Evolutionary conservation across 192 early-diverging fungal species (phyloP), one percentile per base, ranked within the genome.

Genomic region (Phlyctochytrium arcticum): DNA sequence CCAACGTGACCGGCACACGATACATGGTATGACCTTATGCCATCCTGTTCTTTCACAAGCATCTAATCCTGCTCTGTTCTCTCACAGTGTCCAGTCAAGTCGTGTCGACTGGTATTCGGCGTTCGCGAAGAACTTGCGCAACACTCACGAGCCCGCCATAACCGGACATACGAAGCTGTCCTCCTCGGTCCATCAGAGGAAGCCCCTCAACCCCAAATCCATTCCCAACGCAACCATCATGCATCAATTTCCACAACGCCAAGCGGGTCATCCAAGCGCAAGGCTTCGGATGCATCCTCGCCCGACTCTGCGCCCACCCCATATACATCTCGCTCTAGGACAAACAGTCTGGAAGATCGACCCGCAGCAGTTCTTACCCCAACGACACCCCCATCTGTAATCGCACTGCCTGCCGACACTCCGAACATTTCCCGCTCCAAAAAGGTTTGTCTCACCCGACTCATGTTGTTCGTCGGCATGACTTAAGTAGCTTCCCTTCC

Each of bases 61-160:
- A n/a, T n/a, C n/a, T n/a, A n/a, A n/a, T n/a, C n/a, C n/a, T n/a
- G n/a, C n/a, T n/a, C n/a, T n/a, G 39, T 44, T 12, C 21, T 44
- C 49, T 12, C 49, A 24, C 4, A 72, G 70, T 73, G 71, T 39
- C 71, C 71, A n/a, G 51, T 73, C 31, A 70, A 73, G 29, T 50
- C 58, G 9, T 73, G 71, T 51, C 49, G 67, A n/a, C 24, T 30
- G 19, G 37, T 36, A 21, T 73, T 70, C 62, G 59, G 59, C n/a
- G 47, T 70, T 12, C 35, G 61, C 37, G 58, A 66, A 15, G 69
- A 69, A 29, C 67, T 66, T 37, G 36, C 67, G 30, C 66, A 66
- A 0, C 71, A 73, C 54, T 47, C 60, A 15, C 21, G 61, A 8
- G 62, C 71, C 19, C 36, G 61, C 15, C 71, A 73, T 54, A 64